phyloP scores from a whole-genome alignment of 768 basidiomycete species.

The Pilatotrama ljubarskyi region DNA sequence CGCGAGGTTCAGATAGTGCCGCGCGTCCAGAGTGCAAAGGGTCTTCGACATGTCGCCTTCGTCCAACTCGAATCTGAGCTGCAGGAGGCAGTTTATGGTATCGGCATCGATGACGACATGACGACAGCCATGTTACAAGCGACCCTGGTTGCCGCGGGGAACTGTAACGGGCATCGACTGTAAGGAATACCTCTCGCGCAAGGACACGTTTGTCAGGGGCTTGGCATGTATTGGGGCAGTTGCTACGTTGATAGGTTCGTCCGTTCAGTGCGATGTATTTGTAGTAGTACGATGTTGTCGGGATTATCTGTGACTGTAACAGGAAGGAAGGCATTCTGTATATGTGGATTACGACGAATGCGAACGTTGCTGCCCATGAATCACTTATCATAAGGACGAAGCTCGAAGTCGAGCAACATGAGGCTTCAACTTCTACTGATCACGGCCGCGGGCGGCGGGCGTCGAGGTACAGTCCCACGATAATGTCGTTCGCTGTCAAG shows the following conservation, averaged over 20 bases:
- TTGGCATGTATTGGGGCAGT: background rate
- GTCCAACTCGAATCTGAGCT: constrained; percentile 72
- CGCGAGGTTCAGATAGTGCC: background rate
- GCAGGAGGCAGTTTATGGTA: constrained; percentile 74
- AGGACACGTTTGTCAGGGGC: background rate
- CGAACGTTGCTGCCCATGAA: too few relatives aligned
- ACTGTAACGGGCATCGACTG: background rate
- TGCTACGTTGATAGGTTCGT: background rate
- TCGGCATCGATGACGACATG: constrained; percentile 88
- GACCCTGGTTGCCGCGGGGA: constrained; percentile 63
- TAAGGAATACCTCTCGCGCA: background rate
- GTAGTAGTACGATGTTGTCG: background rate
- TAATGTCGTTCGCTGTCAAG: constrained; percentile 80
- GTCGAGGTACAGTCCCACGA: constrained; percentile 55
- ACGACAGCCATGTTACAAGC: constrained; percentile 88
- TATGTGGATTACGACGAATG: too few relatives aligned
- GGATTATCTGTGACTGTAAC: too few relatives aligned
- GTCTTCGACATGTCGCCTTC: constrained; percentile 89
- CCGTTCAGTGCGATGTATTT: background rate
- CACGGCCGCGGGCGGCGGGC: too few relatives aligned
- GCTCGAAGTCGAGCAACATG: too few relatives aligned
- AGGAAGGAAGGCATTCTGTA: too few relatives aligned
- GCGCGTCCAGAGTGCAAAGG: constrained; percentile 77
- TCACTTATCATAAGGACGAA: too few relatives aligned
- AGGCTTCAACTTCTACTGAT: too few relatives aligned